Conservation (phyloP, 116 monocot genomes). For the Iris pallida region DNA sequence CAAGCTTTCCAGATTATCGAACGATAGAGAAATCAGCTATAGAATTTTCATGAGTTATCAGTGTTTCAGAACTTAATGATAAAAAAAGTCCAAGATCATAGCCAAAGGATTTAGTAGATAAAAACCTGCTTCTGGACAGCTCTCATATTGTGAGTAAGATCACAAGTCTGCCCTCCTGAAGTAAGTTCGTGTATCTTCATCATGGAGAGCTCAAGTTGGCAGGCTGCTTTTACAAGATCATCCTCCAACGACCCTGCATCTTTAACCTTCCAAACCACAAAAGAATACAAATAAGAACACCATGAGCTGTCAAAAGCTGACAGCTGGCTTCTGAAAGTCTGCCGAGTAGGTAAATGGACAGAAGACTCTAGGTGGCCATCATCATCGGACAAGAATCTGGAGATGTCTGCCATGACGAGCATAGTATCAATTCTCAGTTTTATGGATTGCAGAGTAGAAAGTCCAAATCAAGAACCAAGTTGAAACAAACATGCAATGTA, state of each 20-base stretch:
- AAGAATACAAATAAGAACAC: constrained; percentile 81
- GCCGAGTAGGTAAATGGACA: constrained; percentile 1
- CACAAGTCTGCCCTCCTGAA: constrained; percentile 48
- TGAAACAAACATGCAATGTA: too few species aligned
- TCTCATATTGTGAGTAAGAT: constrained; percentile 84
- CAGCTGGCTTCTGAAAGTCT: constrained; percentile 61
- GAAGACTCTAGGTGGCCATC: constrained; percentile 5
- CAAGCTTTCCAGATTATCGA: too few species aligned
- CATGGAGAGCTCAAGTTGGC: constrained; percentile 98
- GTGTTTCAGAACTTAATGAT: too few species aligned
- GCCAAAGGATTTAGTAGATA: too few species aligned
- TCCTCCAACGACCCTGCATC: constrained; percentile 90
- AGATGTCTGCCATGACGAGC: constrained; percentile 20
- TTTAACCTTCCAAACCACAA: constrained; percentile 96
- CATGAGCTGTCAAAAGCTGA: constrained; percentile 72
- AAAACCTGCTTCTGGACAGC: constrained; percentile 84
- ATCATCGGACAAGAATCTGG: constrained; percentile 10
- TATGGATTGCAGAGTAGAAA: too few species aligned
- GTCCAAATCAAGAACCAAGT: too few species aligned
- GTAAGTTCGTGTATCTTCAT: constrained; percentile 83
- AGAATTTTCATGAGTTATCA: too few species aligned
- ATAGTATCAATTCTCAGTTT: too few species aligned
- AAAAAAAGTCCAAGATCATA: too few species aligned
- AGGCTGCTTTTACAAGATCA: constrained; percentile 93
- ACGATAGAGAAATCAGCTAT: too few species aligned